Evolutionary conservation across 345 rosid genomes (phyloP).

Genomic region (Arabidopsis arenosa): DNA sequence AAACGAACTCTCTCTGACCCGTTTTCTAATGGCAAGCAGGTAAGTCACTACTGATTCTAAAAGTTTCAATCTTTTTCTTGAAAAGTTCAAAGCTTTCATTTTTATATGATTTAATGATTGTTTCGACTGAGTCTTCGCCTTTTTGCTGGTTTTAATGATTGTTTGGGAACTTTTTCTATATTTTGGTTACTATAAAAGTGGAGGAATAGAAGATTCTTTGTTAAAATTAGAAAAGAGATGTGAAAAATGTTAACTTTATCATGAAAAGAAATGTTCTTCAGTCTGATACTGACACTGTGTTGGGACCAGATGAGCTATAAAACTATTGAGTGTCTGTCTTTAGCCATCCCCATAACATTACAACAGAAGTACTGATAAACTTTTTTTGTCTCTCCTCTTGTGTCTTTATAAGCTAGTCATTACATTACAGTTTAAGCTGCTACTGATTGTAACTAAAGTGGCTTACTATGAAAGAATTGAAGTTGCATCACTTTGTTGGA

Average conservation of each 20-base stretch:
- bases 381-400: conserved; percentile 17
- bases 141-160: conserved; percentile 37
- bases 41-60: conserved; percentile 29
- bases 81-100: conserved; percentile 27
- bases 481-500: conserved; percentile 22
- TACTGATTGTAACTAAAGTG: not conserved
- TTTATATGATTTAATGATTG: conserved; percentile 29
- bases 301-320: conserved; percentile 40
- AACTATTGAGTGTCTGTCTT: conserved; percentile 17
- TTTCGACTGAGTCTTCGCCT: conserved; percentile 16
- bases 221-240: conserved; percentile 16
- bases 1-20: conserved; percentile 71
- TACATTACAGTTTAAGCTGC: not conserved
- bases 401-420: not conserved
- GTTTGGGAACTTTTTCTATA: conserved; percentile 18
- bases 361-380: not conserved
- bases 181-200: conserved; percentile 31
- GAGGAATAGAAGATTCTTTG: conserved; percentile 20
- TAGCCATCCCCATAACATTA: conserved; percentile 4
- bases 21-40: conserved; percentile 79
- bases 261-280: conserved; percentile 19
- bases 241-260: conserved; percentile 33
- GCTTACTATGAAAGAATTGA: conserved; percentile 8
- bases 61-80: conserved; percentile 2
- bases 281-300: conserved; percentile 27